Evolutionary conservation across 495 filamentous ascomycete species (phyloP).

Genomic region (Aspergillus funiculosus): DNA sequence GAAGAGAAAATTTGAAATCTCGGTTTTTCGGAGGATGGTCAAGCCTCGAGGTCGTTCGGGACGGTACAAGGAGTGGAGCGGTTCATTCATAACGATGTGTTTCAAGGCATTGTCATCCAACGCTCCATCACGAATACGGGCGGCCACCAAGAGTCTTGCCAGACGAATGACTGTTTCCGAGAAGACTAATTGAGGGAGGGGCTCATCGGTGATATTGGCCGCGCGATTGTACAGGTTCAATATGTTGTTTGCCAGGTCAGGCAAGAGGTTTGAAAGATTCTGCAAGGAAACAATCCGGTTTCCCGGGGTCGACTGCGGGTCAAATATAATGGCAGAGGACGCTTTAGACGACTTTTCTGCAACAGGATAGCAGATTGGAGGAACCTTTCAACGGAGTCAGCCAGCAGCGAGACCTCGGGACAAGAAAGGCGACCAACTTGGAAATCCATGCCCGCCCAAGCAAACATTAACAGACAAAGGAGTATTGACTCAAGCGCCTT

Average conservation of each 20-base stretch:
- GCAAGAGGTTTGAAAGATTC: constrained; percentile 57
- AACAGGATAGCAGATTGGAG: constrained; percentile 54
- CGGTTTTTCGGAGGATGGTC: constrained; percentile 46
- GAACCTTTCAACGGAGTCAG: constrained; percentile 43
- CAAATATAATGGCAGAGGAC: constrained; percentile 34
- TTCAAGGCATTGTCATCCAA: constrained; percentile 62
- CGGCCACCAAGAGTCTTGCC: constrained; percentile 62
- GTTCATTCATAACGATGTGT: constrained; percentile 58
- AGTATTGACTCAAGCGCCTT: constrained; percentile 87
- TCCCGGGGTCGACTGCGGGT: constrained; percentile 40
- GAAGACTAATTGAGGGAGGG: constrained; percentile 71
- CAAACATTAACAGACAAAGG: constrained; percentile 75
- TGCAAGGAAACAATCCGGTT: constrained; percentile 54
- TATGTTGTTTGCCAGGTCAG: constrained; percentile 76
- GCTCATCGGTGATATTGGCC: constrained; percentile 68
- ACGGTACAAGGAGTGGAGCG: constrained; percentile 32
- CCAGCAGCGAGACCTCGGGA: neutral
- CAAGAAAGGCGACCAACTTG: constrained; percentile 52
- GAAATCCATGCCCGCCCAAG: constrained; percentile 82
- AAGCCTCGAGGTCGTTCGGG: constrained; percentile 41
- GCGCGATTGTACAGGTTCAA: constrained; percentile 74
- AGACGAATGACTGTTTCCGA: constrained; percentile 80
- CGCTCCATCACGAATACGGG: constrained; percentile 62
- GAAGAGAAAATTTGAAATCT: constrained; percentile 65
- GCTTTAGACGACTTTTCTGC: constrained; percentile 50